Evolutionary conservation across 2,329 filamentous ascomycete genomes (phyloP), one percentile per base, ranked within the genome.

Genomic region (Aspergillus ochraceus): DNA sequence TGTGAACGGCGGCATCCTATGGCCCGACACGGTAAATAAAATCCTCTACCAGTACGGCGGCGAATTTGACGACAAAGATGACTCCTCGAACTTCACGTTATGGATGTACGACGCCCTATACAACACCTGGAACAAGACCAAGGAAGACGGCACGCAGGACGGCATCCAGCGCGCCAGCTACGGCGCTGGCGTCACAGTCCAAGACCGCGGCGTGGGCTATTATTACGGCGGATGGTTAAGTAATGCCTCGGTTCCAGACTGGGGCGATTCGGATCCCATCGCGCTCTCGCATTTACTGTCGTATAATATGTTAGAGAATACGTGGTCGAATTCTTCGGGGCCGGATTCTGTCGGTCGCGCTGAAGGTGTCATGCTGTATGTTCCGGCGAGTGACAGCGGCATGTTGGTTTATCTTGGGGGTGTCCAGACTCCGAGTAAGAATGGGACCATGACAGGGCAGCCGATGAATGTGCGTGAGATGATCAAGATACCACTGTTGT

Each of bases 11-110:
- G 57, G 52, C 30, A 55, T 59, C 17, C 46, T 59, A 4, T 59
- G 57, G 57, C n/a, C 57, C 24, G 57, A 59, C 32, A 45, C 57
- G 11, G 52, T 59, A 24, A 59, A 59, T 52, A 55, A 55, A n/a
- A 32, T 59, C 26, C 32, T 59, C 10, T 59, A 59, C 17, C 57
- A 55, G 46, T 59, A 59, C 47, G 57, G 57, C 14, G 57, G 57
- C 36, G 36, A 42, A 42, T 42, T 42, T 5, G 36, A 14, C 17
- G 14, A 17, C 14, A 14, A 42, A 2, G 36, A 14, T 8, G 17
- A 42, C 36, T 42, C 36, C 17, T 6, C 14, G 1, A 42, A 42
- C 36, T 42, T 42, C 17, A n/a, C 36, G 36, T n/a, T 42, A 17
- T 42, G 36, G 36, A 42, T 42, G 36, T 42, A 42, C 17, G 36